Conservation (phyloP, 331 rosid genomes). For the Erythrophleum ivorense region DNA sequence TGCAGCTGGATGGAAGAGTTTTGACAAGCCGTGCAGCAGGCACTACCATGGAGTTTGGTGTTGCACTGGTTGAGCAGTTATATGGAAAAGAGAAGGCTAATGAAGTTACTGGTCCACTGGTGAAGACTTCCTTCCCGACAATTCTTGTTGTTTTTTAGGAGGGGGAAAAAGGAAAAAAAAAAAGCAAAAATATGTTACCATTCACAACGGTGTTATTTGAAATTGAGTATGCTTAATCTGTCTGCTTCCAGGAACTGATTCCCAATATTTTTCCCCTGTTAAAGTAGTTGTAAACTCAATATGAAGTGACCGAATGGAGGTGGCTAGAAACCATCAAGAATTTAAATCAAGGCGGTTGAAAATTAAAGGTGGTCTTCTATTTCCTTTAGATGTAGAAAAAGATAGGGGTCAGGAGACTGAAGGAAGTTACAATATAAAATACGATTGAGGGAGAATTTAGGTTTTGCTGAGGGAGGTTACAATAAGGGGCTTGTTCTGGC, state of each 20-base stretch:
- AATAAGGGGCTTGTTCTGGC: background rate
- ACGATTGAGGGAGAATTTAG: background rate
- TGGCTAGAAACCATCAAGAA: background rate
- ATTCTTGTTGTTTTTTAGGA: slow-evolving; percentile 11
- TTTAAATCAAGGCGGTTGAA: background rate
- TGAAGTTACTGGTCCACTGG: slow-evolving; percentile 88
- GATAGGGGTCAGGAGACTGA: background rate
- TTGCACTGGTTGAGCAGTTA: slow-evolving; percentile 80
- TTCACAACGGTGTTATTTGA: background rate
- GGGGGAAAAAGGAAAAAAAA: background rate
- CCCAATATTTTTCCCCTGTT: background rate
- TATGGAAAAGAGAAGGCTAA: slow-evolving; percentile 84
- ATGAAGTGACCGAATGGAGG: background rate
- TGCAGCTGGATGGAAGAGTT: slow-evolving; percentile 79
- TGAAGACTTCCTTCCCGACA: slow-evolving; percentile 38
- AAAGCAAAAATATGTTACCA: background rate
- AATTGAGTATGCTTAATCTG: slow-evolving; percentile 10
- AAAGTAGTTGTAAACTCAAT: background rate
- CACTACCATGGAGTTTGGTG: slow-evolving; percentile 83
- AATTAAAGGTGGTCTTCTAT: background rate
- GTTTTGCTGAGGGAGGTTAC: background rate
- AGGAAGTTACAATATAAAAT: background rate
- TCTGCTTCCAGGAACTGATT: background rate
- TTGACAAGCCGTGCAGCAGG: slow-evolving; percentile 94
- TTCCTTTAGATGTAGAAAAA: background rate